phyloP scores from a whole-genome alignment of 306 rosid genomes.

The Adenanthera pavonina region DNA sequence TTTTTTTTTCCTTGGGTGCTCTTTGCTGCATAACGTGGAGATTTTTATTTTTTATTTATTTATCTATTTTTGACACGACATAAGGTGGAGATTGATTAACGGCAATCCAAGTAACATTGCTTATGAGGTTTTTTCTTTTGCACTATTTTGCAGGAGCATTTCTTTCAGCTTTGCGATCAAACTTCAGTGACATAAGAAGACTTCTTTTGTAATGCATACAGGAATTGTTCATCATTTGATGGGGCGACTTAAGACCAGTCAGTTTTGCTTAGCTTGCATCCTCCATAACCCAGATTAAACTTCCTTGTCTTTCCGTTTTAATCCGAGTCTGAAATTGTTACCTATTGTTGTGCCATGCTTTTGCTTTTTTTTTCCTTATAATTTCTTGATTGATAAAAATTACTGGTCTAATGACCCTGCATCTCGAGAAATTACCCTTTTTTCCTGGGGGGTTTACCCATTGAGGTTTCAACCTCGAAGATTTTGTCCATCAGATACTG shows the following conservation, averaged over 20 bases:
- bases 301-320: conserved; percentile 35
- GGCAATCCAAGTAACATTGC: conserved; percentile 10
- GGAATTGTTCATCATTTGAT: conserved; percentile 34
- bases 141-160: conserved; percentile 71
- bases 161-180: conserved; percentile 73
- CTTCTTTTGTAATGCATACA: conserved; percentile 67
- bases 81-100: background rate
- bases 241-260: conserved; percentile 40
- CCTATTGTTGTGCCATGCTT: conserved; percentile 38
- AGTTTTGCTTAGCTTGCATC: conserved; percentile 31
- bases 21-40: background rate
- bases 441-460: conserved; percentile 19
- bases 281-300: conserved; percentile 35
- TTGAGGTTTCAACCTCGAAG: conserved; percentile 41
- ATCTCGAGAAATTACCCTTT: conserved; percentile 35
- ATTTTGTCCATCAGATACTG: conserved; percentile 41
- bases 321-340: conserved; percentile 36
- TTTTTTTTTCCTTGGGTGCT: background rate
- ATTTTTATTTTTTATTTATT: background rate
- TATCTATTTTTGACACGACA: too few species aligned
- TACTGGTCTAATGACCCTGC: conserved; percentile 40
- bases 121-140: conserved; percentile 17
- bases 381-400: conserved; percentile 6
- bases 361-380: background rate
- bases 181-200: conserved; percentile 84